Percentiles rank a stretch among this genome's conserved stretches.
phyloP scores from a whole-genome alignment of 2,329 filamentous ascomycete species.

The Monilinia laxa region DNA sequence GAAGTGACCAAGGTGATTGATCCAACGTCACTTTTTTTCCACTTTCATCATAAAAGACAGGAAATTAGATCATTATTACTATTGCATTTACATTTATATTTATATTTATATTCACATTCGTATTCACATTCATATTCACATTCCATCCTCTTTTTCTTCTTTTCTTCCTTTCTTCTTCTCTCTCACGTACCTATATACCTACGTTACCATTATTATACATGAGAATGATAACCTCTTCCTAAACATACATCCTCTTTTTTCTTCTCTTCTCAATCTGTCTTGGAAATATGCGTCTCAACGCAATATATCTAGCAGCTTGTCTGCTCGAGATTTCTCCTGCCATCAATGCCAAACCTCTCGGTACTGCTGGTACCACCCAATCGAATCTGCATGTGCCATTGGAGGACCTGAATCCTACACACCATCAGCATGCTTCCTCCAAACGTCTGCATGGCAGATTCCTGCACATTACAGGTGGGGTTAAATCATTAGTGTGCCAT shows the following conservation, averaged over 20 bases:
- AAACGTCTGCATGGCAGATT: conserved; percentile 68
- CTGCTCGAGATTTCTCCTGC: conserved; percentile 31
- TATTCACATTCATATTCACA: background rate
- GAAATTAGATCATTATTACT: background rate
- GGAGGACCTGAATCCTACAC: conserved; percentile 33
- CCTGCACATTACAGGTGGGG: conserved; percentile 81
- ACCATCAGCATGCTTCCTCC: conserved; percentile 27
- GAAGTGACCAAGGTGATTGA: conserved; percentile 3
- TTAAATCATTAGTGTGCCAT: conserved; percentile 18
- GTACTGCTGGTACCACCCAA: conserved; percentile 28
- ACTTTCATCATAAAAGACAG: background rate
- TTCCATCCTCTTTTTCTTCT: background rate
- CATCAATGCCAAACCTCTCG: conserved; percentile 31
- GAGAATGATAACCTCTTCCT: conserved; percentile 19
- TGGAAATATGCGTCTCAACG: conserved; percentile 30
- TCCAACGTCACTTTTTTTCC: background rate
- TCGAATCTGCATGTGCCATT: conserved; percentile 35
- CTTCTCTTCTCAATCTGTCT: background rate
- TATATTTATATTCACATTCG: background rate
- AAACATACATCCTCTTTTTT: background rate
- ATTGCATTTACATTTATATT: no score
- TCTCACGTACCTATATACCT: background rate
- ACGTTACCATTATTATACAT: background rate
- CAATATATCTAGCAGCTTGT: conserved; percentile 31
- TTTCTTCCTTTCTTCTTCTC: background rate